Base-by-base conservation (phyloP, 441 rosid species). In the Hura crepitans region DNA sequence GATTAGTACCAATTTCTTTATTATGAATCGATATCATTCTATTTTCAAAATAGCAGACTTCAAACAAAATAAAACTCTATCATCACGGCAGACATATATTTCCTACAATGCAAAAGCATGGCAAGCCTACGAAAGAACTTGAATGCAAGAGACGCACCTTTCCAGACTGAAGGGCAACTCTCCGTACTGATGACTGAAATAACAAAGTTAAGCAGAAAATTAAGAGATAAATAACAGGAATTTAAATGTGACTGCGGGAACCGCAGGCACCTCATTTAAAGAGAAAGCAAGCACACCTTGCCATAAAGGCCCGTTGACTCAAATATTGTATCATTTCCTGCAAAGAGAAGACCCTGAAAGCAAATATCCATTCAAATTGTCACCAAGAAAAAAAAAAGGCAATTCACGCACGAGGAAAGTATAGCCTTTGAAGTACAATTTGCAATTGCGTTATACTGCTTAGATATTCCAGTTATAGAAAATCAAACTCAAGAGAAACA, bases 221-320 rank as follows among this genome's bases (percentile, higher is more conserved):
- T 62, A 68, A 9, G 10, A 65, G 27, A 71, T 56, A 49, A 63
- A 22, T 39, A 61, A 43, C 27, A 47, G 2, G 0, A 17, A 58
- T 27, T 33, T 5, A 57, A 33, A 15, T 17, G 18, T n/a, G 22
- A 65, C 39, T 50, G 18, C 45, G 54, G 69, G 22, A 8, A 68
- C 5, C 71, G 33, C 11, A 66, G 33, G 53, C 28, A 57, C 11
- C 31, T 27, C 9, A 53, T 28, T 35, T 22, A 28, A 47, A 46
- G 65, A 50, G 62, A 76, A 65, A 70, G 62, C 33, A 71, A 70
- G 74, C 77, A 72, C 66, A 92, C 96, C 81, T 31, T 42, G 47
- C 85, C 81, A 65, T 84, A 62, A 13, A 92, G 73, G 54, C 99
- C 98, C 39, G 99, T 91, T 18, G 99, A 96, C 84, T 96, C 99